Conservation (phyloP, 2,329 filamentous ascomycete genomes). For the Talaromyces sp. region DNA sequence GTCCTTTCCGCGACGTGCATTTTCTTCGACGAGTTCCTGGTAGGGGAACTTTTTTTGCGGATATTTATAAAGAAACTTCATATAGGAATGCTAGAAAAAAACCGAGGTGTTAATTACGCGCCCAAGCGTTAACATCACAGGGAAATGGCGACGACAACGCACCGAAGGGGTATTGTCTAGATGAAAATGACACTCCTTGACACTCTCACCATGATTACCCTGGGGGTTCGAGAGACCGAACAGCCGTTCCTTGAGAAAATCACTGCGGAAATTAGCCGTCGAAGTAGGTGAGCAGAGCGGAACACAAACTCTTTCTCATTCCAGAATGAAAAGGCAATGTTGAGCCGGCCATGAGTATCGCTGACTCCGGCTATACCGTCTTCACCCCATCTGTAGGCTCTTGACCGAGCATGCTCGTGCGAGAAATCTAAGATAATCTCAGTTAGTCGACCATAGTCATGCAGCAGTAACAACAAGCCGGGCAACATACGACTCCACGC, state of each 20-base stretch:
- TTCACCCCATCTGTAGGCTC: constrained; percentile 92
- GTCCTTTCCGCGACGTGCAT: constrained; percentile 67
- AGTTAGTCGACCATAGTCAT: neutral
- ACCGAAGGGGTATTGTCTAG: constrained; percentile 84
- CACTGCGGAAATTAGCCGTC: constrained; percentile 47
- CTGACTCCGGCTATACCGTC: constrained; percentile 94
- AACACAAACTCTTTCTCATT: constrained; percentile 81
- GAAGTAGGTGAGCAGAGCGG: constrained; percentile 9
- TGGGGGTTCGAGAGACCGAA: constrained; percentile 95
- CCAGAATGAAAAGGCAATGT: constrained; percentile 96
- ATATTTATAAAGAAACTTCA: constrained; percentile 98
- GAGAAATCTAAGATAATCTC: constrained; percentile 67
- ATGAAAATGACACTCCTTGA: constrained; percentile 97
- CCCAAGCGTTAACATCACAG: neutral
- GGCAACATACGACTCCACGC: constrained; percentile 77
- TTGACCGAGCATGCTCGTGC: constrained; percentile 83
- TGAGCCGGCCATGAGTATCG: constrained; percentile 87
- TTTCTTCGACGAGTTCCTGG: constrained; percentile 79
- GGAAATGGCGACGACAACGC: constrained; percentile 26
- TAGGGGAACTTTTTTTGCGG: constrained; percentile 90
- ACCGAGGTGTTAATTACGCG: neutral
- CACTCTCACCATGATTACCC: constrained; percentile 93
- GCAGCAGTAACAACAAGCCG: constrained; percentile 8
- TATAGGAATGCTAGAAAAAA: constrained; percentile 76
- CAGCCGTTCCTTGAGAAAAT: constrained; percentile 89